Evolutionary conservation across 225 moss, liverwort and hornwort species (phyloP), one percentile per base, ranked within the genome.

Genomic region (Pleurozium schreberi): DNA sequence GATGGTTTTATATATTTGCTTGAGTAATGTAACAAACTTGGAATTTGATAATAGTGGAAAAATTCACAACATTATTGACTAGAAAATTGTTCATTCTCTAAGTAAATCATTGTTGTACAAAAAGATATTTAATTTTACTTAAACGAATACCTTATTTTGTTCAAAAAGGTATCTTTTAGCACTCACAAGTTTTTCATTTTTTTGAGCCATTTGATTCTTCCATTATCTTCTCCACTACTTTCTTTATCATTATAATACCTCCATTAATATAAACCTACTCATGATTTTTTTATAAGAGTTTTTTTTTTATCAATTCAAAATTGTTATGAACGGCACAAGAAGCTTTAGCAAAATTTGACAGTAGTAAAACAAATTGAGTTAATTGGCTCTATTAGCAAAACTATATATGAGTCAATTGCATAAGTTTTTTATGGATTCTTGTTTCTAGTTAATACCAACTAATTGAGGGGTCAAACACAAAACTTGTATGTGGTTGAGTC

Each of bases 241-340:
- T 52, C 12, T 34, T 52, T 75, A 9, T 15, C 15, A 53, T 77
- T 77, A 14, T 55, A 38, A 38, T 55, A 77, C 15, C 15, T 77
- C 9, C 15, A 53, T n/a, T n/a, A n/a, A n/a, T 11, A 5, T 34
- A 36, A 65, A 34, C 9, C 36, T 64, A 34, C 9, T 17, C 28
- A 20, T 19, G 36, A 34, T 16, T 34, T 38, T 57, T n/a, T 36
- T 36, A 0, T 2, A 57, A 1, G 4, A 5, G 2, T 1, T 10
- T n/a, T 2, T 0, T 0, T n/a, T 2, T 0, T 0, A 78, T 74
- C 0, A 0, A 4, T 38, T 57, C 26, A 38, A 16, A n/a, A 78
- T 38, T 57, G 4, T 78, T 53, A 3, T 15, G 2, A 57, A 57
- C 16, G 4, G 1, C 2, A 6, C 9, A 38, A 16, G 25, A 78